Evolutionary conservation across 1,139 yeast genomes (phyloP), one percentile per base, ranked within the genome.

Genomic region (Pichia norvegensis): DNA sequence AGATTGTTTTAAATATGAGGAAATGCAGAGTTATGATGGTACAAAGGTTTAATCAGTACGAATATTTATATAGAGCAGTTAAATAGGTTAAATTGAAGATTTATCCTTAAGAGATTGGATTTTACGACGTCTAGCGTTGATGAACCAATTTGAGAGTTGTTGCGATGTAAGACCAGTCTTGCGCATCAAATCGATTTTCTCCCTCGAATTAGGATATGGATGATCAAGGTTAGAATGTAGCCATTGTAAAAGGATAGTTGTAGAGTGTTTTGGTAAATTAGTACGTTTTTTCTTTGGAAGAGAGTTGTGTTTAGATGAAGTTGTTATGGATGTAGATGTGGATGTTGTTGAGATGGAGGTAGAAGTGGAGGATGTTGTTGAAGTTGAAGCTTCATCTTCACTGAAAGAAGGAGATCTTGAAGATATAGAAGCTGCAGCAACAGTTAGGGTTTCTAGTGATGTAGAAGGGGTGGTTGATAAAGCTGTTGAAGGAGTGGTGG

Each of bases 91-190:
- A 19, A 31, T 7, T 31, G 9, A 16, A 31, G n/a, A 4, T 17
- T 36, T 36, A 7, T 59, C 60, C 43, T 58, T 52, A 10, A 60
- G 46, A 36, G 55, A 40, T 42, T 55, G 78, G 44, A 87, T 78
- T 63, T 86, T 82, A 58, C 98, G 72, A 60, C 97, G 74, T 61
- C 98, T 76, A 27, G 96, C 97, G 64, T 92, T 92, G 58, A 92
- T 92, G 62, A 92, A 92, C 97, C 98, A 92, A 64, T 92, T 92
- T 53, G 94, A 81, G 51, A 92, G 74, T 64, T 92, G 98, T 55
- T 88, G 95, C 63, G 85, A 80, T 51, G 90, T 85, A 58, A 92
- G 74, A 0, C 97, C 96, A 0, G 98, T 92, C 60, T 78, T 76
- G 56, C 76, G 70, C 73, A 88, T 79, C 54, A 92, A 71, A 56